phyloP scores from a whole-genome alignment of 129 eudicot species.

The Pseudognaphalium luteoalbum region DNA sequence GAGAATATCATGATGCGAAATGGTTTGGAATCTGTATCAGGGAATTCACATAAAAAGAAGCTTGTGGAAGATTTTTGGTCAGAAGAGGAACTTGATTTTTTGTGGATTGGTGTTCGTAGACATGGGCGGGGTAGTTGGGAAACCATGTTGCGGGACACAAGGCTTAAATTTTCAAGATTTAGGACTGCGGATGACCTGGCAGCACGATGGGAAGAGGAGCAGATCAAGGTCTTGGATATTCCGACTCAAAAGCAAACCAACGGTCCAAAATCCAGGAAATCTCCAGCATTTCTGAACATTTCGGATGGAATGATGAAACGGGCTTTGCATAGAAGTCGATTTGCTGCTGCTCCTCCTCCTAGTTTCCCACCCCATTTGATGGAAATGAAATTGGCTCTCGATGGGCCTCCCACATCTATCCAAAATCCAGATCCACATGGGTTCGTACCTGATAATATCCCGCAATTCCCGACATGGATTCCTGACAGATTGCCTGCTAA shows the following conservation, averaged over 20 bases:
- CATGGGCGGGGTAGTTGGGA: slow-evolving; percentile 92
- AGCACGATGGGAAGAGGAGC: slow-evolving; percentile 88
- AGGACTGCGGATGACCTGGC: slow-evolving; percentile 70
- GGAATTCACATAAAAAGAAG: slow-evolving; percentile 47
- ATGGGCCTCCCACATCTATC: slow-evolving; percentile 44
- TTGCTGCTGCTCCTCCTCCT: slow-evolving; percentile 40
- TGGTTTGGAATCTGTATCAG: slow-evolving; percentile 46
- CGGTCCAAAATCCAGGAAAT: slow-evolving; percentile 43
- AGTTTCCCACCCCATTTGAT: slow-evolving; percentile 64
- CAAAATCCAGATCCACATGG: slow-evolving; percentile 47
- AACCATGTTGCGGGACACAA: slow-evolving; percentile 70
- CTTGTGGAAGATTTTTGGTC: slow-evolving; percentile 69
- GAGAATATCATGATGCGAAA: slow-evolving; percentile 82
- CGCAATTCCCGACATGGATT: slow-evolving; percentile 44
- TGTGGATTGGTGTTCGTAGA: slow-evolving; percentile 96
- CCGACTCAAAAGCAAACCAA: slow-evolving; percentile 36
- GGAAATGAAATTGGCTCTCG: slow-evolving; percentile 79
- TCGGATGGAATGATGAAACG: slow-evolving; percentile 81
- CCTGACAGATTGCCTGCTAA: slow-evolving; percentile 40
- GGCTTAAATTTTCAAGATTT: slow-evolving; percentile 66
- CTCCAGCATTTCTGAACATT: slow-evolving; percentile 49
- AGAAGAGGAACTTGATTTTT: slow-evolving; percentile 90
- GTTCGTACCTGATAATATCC: slow-evolving; percentile 29
- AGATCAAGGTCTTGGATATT: slow-evolving; percentile 57
- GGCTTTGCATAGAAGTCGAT: slow-evolving; percentile 58